phyloP scores from a whole-genome alignment of 495 filamentous ascomycete species.

The Lophiotrema nucula region DNA sequence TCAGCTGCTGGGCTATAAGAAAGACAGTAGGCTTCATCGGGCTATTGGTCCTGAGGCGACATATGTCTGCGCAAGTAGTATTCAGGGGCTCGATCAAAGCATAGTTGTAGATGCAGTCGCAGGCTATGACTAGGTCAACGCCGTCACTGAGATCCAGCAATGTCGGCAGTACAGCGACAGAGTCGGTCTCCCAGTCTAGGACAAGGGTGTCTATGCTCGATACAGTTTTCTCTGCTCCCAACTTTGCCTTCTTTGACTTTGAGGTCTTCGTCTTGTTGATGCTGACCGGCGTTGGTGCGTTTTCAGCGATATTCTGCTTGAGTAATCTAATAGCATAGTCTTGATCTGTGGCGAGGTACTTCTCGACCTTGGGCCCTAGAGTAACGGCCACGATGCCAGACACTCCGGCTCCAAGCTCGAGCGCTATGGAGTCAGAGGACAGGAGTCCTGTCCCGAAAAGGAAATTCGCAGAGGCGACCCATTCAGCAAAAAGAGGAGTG shows the following conservation, averaged over 20 bases:
- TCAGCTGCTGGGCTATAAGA: constrained; percentile 81
- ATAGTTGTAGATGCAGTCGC: constrained; percentile 48
- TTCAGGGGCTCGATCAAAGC: constrained; percentile 75
- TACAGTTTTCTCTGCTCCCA: background rate
- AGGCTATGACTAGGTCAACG: constrained; percentile 51
- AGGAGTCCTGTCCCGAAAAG: constrained; percentile 62
- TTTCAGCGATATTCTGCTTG: constrained; percentile 70
- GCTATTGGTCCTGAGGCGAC: constrained; percentile 51
- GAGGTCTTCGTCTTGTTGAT: constrained; percentile 3
- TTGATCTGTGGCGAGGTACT: constrained; percentile 85
- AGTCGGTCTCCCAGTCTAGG: constrained; percentile 71
- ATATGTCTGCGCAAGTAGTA: constrained; percentile 77
- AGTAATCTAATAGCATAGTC: constrained; percentile 75
- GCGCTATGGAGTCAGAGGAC: constrained; percentile 53
- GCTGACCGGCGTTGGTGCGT: constrained; percentile 36
- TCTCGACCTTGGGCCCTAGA: constrained; percentile 58
- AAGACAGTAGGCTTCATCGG: constrained; percentile 55
- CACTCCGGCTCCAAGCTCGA: constrained; percentile 88
- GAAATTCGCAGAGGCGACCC: constrained; percentile 66
- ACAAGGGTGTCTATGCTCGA: constrained; percentile 49
- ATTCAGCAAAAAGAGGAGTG: constrained; percentile 80
- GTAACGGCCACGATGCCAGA: constrained; percentile 70
- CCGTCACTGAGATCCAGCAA: constrained; percentile 28
- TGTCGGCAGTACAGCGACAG: constrained; percentile 25
- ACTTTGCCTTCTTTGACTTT: constrained; percentile 9